These are phyloP conservation scores for Ganoderma sinense DNA, from an alignment of 1,284 basidiomycete species.

Conservation along the genomic window DNA sequence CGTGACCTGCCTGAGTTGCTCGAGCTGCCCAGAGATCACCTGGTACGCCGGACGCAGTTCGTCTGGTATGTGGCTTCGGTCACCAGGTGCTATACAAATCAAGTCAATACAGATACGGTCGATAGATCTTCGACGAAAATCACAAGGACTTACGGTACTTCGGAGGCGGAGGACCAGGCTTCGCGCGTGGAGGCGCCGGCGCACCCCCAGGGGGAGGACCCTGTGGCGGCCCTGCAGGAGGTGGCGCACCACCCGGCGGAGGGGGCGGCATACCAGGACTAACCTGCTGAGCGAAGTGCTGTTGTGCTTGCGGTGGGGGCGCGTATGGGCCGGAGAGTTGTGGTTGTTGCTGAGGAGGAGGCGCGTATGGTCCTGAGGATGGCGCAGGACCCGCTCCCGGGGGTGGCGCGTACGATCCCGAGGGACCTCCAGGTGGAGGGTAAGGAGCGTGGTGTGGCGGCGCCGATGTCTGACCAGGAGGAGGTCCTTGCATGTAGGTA, in stretches of 20 bases:
- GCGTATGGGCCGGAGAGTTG: constrained; percentile 24
- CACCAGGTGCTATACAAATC: constrained; percentile 77
- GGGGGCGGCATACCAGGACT: constrained; percentile 38
- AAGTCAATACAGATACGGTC: constrained; percentile 6
- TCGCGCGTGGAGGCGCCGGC: constrained; percentile 40
- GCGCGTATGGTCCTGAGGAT: constrained; percentile 27
- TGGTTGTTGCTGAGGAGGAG: constrained; percentile 21
- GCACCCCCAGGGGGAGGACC: constrained; percentile 48
- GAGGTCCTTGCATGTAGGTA: constrained; percentile 8
- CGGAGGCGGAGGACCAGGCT: constrained; percentile 62
- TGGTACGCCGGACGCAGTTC: constrained; percentile 72
- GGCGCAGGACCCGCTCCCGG: constrained; percentile 34
- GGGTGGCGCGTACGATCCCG: constrained; percentile 42
- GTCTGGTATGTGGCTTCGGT: constrained; percentile 90
- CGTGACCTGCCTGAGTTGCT: constrained; percentile 70
- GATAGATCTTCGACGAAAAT: background rate
- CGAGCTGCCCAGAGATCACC: constrained; percentile 69
- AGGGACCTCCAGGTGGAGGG: constrained; percentile 40
- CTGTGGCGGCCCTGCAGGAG: constrained; percentile 50
- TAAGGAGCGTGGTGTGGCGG: constrained; percentile 41
- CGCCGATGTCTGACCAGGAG: constrained; percentile 37
- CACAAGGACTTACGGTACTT: constrained; percentile 81
- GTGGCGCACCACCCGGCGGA: constrained; percentile 47
- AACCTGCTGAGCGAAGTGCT: constrained; percentile 33
- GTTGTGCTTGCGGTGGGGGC: constrained; percentile 22